Conservation (phyloP, 768 basidiomycete species). For the Tulasnella sp. region DNA sequence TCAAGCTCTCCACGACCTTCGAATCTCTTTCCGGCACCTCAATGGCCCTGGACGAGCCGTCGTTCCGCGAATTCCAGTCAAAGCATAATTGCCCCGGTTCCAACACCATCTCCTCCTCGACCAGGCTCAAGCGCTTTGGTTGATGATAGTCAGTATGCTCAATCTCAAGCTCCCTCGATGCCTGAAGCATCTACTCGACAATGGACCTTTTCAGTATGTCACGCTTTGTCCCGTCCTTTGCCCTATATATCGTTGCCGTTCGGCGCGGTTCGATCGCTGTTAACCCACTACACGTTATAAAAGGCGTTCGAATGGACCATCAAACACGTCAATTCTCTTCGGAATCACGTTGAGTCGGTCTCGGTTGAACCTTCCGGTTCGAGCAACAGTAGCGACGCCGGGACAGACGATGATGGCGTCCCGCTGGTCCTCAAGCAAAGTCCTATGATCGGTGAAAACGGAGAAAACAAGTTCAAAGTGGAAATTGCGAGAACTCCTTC, state of each 20-base stretch:
- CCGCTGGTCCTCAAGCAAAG: constrained; percentile 57
- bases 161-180: constrained; percentile 8
- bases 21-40: constrained; percentile 40
- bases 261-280: neutral
- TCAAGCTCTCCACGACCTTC: constrained; percentile 10
- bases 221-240: neutral
- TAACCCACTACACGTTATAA: neutral
- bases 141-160: constrained; percentile 4
- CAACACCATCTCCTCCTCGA: constrained; percentile 18
- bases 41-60: constrained; percentile 46
- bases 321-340: constrained; percentile 43
- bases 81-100: constrained; percentile 22
- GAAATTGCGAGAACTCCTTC: constrained; percentile 20
- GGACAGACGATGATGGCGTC: constrained; percentile 25
- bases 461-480: constrained; percentile 48
- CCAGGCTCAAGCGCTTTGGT: constrained; percentile 6
- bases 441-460: constrained; percentile 46
- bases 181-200: constrained; percentile 42
- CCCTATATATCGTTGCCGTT: too few species aligned
- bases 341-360: constrained; percentile 41
- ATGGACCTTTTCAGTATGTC: constrained; percentile 50
- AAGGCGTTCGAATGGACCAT: constrained; percentile 69
- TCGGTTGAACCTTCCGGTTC: constrained; percentile 19
- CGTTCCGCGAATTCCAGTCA: constrained; percentile 24
- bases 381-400: constrained; percentile 15